Evolutionary conservation across 495 filamentous ascomycete genomes (phyloP).

Genomic region (Neurospora discreta): DNA sequence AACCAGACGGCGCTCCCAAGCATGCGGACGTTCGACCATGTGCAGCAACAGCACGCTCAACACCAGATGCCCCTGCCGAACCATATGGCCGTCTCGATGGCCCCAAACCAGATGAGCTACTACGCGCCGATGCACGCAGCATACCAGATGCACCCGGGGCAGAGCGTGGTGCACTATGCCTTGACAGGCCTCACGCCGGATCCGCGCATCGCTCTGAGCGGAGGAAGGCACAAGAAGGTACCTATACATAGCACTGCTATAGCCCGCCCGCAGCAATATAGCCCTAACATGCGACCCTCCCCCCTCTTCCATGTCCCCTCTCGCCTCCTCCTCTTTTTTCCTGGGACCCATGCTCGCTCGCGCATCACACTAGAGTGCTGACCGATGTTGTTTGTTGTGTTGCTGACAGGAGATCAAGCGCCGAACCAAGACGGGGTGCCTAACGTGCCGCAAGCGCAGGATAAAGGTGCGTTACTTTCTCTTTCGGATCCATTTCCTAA

Average conservation of each 20-base stretch:
- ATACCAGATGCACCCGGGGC: slow-evolving; percentile 22
- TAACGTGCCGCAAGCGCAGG: slow-evolving; percentile 92
- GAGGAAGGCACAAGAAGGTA: slow-evolving; percentile 83
- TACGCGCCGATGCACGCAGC: slow-evolving; percentile 36
- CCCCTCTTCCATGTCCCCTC: neutral
- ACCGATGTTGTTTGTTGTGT: slow-evolving; percentile 14
- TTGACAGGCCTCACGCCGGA: slow-evolving; percentile 41
- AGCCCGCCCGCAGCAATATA: neutral
- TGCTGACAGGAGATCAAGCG: slow-evolving; percentile 76
- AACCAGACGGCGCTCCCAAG: slow-evolving; percentile 51
- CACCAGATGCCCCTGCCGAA: slow-evolving; percentile 26
- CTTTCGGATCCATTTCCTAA: neutral
- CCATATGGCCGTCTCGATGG: slow-evolving; percentile 26
- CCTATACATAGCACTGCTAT: slow-evolving; percentile 6
- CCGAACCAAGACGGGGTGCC: slow-evolving; percentile 91
- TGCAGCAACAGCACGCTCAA: slow-evolving; percentile 32
- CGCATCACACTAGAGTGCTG: slow-evolving; percentile 5
- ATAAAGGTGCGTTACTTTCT: slow-evolving; percentile 73
- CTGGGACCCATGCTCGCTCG: neutral
- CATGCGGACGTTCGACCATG: slow-evolving; percentile 47
- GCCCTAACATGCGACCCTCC: neutral
- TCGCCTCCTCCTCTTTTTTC: neutral
- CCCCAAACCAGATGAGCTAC: slow-evolving; percentile 22
- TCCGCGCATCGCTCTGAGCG: slow-evolving; percentile 56
- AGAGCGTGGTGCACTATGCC: slow-evolving; percentile 43